Conservation (phyloP, 495 filamentous ascomycete species). For the Tuber borchii region DNA sequence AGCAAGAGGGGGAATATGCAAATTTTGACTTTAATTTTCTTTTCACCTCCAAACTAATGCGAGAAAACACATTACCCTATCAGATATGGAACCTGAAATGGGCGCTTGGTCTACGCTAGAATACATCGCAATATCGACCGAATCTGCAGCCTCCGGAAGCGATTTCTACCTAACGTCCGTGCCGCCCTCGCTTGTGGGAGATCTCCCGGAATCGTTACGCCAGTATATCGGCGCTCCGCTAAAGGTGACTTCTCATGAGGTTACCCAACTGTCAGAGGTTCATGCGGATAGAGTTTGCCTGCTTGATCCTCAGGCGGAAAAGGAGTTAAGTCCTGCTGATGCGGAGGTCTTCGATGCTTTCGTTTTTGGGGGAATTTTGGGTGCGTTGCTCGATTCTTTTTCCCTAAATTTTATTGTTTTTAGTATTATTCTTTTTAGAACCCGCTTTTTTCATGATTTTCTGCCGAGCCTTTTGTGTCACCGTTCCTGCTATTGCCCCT, state of each 20-base stretch:
- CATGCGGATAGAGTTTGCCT: conserved; percentile 68
- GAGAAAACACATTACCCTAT: not conserved
- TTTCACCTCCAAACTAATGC: not conserved
- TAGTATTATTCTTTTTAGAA: not conserved
- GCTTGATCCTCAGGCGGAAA: conserved; percentile 73
- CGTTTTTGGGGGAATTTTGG: conserved; percentile 91
- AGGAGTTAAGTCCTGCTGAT: conserved; percentile 77
- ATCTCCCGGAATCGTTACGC: conserved; percentile 49
- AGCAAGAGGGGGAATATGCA: not conserved
- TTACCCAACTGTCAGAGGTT: conserved; percentile 68
- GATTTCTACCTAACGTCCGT: conserved; percentile 82
- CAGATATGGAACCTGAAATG: conserved; percentile 55
- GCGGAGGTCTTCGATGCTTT: conserved; percentile 79
- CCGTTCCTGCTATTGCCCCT: not conserved
- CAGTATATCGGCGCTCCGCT: conserved; percentile 57
- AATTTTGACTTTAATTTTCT: not conserved
- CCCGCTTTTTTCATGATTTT: conserved; percentile 21
- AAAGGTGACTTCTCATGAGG: conserved; percentile 47
- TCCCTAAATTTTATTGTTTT: not conserved
- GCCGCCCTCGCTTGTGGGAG: conserved; percentile 57
- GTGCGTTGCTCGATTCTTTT: conserved; percentile 48
- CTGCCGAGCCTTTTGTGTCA: conserved; percentile 1
- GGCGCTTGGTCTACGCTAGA: conserved; percentile 91
- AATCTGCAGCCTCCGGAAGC: conserved; percentile 61
- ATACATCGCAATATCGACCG: conserved; percentile 75